phyloP scores from a whole-genome alignment of 2,329 filamentous ascomycete species.

The Xylaria sp. region DNA sequence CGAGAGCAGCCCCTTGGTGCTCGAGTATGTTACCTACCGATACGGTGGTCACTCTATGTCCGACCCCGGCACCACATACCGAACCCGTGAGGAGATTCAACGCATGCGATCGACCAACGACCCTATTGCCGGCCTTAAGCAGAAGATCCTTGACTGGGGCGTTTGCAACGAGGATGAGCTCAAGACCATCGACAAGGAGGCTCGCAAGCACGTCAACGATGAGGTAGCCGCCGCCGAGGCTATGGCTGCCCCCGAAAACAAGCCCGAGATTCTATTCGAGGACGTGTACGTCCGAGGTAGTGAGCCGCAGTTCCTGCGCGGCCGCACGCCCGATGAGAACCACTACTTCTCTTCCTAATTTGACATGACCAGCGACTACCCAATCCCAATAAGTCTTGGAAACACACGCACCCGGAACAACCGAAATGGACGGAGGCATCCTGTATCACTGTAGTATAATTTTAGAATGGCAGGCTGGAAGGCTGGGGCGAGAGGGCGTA shows the following conservation, averaged over 20 bases:
- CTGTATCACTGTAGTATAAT: constrained; percentile 42
- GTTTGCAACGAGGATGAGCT: constrained; percentile 93
- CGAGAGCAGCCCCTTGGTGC: constrained; percentile 92
- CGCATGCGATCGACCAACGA: constrained; percentile 99
- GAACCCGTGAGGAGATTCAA: constrained; percentile 98
- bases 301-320: constrained; percentile 89
- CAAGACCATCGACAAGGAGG: constrained; percentile 95
- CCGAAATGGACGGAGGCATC: constrained; percentile 20
- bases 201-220: constrained; percentile 83
- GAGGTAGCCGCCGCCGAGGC: constrained; percentile 92
- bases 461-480: constrained; percentile 38
- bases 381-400: constrained; percentile 21
- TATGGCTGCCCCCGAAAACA: constrained; percentile 84
- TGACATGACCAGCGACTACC: background rate
- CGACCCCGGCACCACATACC: constrained; percentile 98
- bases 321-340: constrained; percentile 88
- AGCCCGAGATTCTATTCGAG: constrained; percentile 87
- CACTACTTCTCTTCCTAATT: constrained; percentile 76
- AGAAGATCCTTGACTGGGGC: constrained; percentile 96
- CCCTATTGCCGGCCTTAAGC: constrained; percentile 96
- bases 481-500: constrained; percentile 34
- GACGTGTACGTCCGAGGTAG: constrained; percentile 92
- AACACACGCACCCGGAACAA: constrained; percentile 24
- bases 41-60: constrained; percentile 99
- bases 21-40: constrained; percentile 99